These are phyloP conservation scores for Salix udensis DNA, from an alignment of 345 rosid genomes.

Conservation along the genomic window DNA sequence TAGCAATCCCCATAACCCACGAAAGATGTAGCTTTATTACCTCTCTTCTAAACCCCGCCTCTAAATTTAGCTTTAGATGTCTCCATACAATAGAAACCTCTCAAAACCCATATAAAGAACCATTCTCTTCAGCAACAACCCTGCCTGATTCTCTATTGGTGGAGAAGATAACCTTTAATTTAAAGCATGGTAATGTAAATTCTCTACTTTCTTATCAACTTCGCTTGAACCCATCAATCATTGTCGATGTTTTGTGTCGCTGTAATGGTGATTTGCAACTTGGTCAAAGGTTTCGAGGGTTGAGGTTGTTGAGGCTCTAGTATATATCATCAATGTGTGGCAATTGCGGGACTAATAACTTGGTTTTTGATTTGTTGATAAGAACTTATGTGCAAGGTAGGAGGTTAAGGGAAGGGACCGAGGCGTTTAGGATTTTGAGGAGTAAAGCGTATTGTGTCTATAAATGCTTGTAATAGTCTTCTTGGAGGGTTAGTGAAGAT, in stretches of 20 bases:
- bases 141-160: no score
- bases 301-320: slow-evolving; percentile 52
- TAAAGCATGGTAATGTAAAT: no score
- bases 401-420: slow-evolving; percentile 60
- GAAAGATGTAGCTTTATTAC: no score
- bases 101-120: no score
- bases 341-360: slow-evolving; percentile 31
- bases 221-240: slow-evolving; percentile 43
- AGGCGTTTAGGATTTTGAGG: slow-evolving; percentile 15
- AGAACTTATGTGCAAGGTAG: slow-evolving; percentile 76
- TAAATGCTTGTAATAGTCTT: slow-evolving; percentile 66
- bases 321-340: slow-evolving; percentile 25
- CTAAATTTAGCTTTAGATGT: no score
- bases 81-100: no score
- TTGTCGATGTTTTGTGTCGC: slow-evolving; percentile 53
- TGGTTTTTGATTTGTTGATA: slow-evolving; percentile 65
- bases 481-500: slow-evolving; percentile 65
- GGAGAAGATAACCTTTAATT: no score
- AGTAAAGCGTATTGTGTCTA: slow-evolving; percentile 41
- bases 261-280: slow-evolving; percentile 47
- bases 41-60: no score
- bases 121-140: no score
- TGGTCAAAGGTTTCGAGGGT: slow-evolving; percentile 46
- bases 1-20: not conserved
- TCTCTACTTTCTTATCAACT: slow-evolving; percentile 8